Conservation (phyloP, 768 basidiomycete species). For the Hemileccinum rubropunctum region DNA sequence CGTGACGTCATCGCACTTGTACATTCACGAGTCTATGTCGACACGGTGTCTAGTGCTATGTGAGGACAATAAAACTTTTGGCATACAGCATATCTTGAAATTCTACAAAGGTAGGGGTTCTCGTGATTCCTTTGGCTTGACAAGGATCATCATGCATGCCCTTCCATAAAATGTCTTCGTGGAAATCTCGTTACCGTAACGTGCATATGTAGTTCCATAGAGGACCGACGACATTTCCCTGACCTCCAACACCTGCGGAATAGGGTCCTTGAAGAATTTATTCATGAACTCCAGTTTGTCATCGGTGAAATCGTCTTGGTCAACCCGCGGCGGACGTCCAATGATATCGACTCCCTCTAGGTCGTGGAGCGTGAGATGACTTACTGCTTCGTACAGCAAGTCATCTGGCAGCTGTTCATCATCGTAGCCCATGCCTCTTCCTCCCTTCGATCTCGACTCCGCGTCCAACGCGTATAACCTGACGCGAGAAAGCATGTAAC, state of each 20-base stretch:
- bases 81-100: no score
- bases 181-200: not conserved
- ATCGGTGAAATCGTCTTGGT: no score
- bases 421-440: not conserved
- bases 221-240: not conserved
- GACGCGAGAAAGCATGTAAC: not conserved
- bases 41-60: no score
- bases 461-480: not conserved
- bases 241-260: slow-evolving; percentile 1
- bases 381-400: fast-evolving
- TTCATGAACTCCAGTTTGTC: not conserved
- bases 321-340: not conserved
- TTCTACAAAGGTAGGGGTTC: no score
- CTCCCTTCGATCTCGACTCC: no score
- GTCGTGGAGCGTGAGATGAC: not conserved
- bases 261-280: not conserved
- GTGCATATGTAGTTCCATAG: not conserved
- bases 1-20: no score
- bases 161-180: not conserved
- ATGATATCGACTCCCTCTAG: slow-evolving; percentile 1
- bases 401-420: not conserved
- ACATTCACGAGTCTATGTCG: no score
- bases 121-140: not conserved
- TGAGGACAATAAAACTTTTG: no score
- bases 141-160: not conserved